phyloP scores from a whole-genome alignment of 306 rosid species.

The Citrullus amarus region DNA sequence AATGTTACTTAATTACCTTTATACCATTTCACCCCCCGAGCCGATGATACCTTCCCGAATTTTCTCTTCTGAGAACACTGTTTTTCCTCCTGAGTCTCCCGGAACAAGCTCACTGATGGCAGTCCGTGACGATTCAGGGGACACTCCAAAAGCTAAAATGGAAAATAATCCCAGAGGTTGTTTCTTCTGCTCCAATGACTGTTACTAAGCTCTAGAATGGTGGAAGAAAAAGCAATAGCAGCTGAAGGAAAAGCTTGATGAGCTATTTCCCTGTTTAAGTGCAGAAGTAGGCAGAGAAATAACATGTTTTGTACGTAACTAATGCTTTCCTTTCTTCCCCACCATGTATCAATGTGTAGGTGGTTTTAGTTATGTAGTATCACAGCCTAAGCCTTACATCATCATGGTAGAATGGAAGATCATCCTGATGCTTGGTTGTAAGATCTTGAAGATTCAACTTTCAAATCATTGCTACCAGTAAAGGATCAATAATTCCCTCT shows the following conservation, averaged over 20 bases:
- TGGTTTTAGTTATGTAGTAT: conserved; percentile 4
- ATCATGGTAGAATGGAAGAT: background rate
- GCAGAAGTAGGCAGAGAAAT: conserved; percentile 17
- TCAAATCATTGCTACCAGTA: background rate
- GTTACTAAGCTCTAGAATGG: conserved; percentile 46
- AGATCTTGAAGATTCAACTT: background rate
- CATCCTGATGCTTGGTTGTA: background rate
- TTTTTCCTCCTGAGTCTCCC: conserved; percentile 80
- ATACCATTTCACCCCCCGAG: conserved; percentile 56
- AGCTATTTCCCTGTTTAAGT: conserved; percentile 15
- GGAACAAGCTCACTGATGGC: conserved; percentile 92
- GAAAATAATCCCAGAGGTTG: conserved; percentile 55
- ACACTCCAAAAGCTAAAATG: conserved; percentile 49
- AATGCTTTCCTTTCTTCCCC: conserved; percentile 3
- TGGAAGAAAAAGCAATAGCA: conserved; percentile 5
- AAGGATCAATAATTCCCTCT: conserved; percentile 1
- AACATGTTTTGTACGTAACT: conserved; percentile 14
- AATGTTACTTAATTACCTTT: conserved; percentile 69
- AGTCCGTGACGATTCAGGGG: conserved; percentile 39
- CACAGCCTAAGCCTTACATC: conserved; percentile 3
- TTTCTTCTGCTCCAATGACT: conserved; percentile 77
- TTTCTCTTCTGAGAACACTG: conserved; percentile 55
- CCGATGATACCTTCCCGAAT: conserved; percentile 51
- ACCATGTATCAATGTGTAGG: conserved; percentile 9
- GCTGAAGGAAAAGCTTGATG: conserved; percentile 13